phyloP scores from a whole-genome alignment of 768 basidiomycete genomes.

The Lentinula boryana region DNA sequence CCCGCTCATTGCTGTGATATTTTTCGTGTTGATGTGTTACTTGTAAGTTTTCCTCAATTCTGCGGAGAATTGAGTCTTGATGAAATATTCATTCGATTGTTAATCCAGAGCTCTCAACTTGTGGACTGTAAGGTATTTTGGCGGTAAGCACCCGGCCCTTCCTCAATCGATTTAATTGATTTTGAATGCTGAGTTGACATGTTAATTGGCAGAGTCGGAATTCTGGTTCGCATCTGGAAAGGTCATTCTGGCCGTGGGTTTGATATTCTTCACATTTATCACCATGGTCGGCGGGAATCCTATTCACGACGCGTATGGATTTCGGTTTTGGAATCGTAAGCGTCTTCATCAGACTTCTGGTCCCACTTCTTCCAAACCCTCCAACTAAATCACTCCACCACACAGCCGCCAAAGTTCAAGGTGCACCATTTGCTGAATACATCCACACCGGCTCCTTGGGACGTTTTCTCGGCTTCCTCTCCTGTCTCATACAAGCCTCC shows the following conservation, averaged over 20 bases:
- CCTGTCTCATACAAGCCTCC: conserved; percentile 55
- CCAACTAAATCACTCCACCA: not conserved
- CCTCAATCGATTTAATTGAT: not conserved
- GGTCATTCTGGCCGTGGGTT: conserved; percentile 37
- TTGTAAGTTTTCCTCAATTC: conserved; percentile 22
- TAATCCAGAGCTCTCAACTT: conserved; percentile 30
- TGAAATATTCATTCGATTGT: not conserved
- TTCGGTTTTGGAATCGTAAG: conserved; percentile 47
- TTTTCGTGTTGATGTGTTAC: conserved; percentile 34
- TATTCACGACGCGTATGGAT: conserved; percentile 45
- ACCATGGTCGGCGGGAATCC: conserved; percentile 62
- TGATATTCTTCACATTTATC: conserved; percentile 49
- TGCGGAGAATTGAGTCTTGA: too few relatives aligned
- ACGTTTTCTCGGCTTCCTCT: conserved; percentile 57
- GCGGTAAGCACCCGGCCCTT: conserved; percentile 27
- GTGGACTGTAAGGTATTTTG: conserved; percentile 43
- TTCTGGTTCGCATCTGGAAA: conserved; percentile 53
- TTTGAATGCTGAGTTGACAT: not conserved
- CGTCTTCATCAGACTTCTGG: not conserved
- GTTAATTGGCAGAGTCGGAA: conserved; percentile 35
- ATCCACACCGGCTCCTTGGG: conserved; percentile 47
- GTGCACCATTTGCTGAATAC: conserved; percentile 54
- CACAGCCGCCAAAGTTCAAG: conserved; percentile 35
- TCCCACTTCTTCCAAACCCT: not conserved
- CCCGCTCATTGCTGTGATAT: conserved; percentile 37